phyloP scores from a whole-genome alignment of 352 stramenopile genomes.

The Paralagenidium karlingii region DNA sequence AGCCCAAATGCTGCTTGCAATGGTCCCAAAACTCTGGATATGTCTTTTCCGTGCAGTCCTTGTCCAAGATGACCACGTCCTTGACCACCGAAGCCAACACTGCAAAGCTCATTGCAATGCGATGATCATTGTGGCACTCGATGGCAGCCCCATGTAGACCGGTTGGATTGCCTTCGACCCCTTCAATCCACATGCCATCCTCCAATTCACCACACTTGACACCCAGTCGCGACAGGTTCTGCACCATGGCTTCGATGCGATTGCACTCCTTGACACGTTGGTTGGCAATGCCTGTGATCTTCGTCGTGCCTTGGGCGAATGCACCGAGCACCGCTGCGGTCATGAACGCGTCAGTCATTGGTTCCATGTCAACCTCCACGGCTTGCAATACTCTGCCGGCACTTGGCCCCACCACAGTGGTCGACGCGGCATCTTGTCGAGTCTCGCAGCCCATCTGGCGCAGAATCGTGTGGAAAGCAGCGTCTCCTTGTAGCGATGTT shows the following conservation, averaged over 20 bases:
- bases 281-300: conserved; percentile 97
- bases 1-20: conserved; percentile 42
- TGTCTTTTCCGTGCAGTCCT: conserved; percentile 96
- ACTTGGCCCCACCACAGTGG: conserved; percentile 64
- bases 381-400: conserved; percentile 57
- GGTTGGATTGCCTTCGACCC: conserved; percentile 28
- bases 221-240: conserved; percentile 91
- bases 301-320: conserved; percentile 91
- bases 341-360: conserved; percentile 98
- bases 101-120: conserved; percentile 97
- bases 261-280: conserved; percentile 98
- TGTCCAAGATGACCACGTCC: conserved; percentile 94
- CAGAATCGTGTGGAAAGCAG: conserved; percentile 87
- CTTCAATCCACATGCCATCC: conserved; percentile 72
- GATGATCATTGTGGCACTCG: conserved; percentile 94
- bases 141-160: conserved; percentile 49
- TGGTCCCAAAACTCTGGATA: conserved; percentile 95
- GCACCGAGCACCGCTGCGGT: conserved; percentile 91
- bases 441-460: conserved; percentile 67
- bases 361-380: conserved; percentile 94
- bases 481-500: conserved; percentile 91
- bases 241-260: conserved; percentile 96
- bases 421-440: conserved; percentile 40
- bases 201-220: conserved; percentile 63
- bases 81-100: conserved; percentile 84